Conservation (phyloP, 257 asterid species). For the Asclepias syriaca region DNA sequence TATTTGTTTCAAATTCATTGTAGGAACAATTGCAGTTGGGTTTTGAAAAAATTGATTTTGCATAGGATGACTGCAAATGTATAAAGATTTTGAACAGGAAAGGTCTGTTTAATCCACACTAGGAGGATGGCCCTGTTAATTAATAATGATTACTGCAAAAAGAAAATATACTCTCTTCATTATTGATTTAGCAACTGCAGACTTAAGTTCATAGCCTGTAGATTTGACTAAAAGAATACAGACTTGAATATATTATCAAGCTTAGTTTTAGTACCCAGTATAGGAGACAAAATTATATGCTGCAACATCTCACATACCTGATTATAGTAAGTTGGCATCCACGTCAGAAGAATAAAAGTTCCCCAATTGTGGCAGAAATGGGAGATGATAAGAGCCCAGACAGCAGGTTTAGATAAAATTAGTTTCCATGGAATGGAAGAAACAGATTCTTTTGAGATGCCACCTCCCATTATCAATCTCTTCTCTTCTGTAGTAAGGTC, state of each 20-base stretch:
- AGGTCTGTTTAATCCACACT: background rate
- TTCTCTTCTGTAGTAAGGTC: conserved; percentile 58
- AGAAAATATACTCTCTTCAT: background rate
- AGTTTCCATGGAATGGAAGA: conserved; percentile 83
- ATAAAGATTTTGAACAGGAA: background rate
- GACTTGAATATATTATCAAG: background rate
- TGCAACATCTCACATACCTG: conserved; percentile 49
- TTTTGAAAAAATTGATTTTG: background rate
- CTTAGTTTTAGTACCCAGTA: background rate
- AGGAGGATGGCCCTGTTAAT: background rate
- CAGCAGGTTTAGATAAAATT: conserved; percentile 84
- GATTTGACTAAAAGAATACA: background rate
- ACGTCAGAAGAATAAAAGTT: conserved; percentile 89
- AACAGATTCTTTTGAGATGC: conserved; percentile 61
- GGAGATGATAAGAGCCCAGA: conserved; percentile 98
- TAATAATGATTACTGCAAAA: background rate
- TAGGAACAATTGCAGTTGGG: background rate
- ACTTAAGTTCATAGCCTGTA: background rate
- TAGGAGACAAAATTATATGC: background rate
- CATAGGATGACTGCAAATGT: background rate
- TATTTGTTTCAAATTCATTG: background rate
- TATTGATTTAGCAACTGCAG: background rate
- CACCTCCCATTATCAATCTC: conserved; percentile 57
- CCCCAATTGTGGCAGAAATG: conserved; percentile 99
- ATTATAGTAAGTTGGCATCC: conserved; percentile 97